A percentile compares a stretch with the other conserved stretches of the same genome.
Evolutionary conservation across 371 early-diverging fungal species (phyloP).

Genomic region (Rhizopus sp.): DNA sequence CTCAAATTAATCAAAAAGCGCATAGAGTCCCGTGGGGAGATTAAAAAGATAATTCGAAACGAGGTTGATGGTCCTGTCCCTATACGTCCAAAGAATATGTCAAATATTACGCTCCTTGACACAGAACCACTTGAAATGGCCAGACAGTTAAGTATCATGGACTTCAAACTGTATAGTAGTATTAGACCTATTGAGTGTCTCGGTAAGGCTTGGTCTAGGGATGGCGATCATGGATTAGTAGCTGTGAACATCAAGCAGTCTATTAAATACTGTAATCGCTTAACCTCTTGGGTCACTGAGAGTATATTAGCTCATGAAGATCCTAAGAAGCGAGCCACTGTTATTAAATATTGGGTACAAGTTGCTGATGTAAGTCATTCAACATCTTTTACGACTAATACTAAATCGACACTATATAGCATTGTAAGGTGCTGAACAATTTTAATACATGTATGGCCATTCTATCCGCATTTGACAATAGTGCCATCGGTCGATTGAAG

Average conservation of each 20-base stretch:
- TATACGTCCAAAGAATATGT: conserved; percentile 68
- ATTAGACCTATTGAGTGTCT: conserved; percentile 86
- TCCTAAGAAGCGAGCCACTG: conserved; percentile 67
- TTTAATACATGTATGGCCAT: conserved; percentile 89
- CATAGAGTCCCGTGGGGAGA: conserved; percentile 47
- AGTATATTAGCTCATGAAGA: conserved; percentile 77
- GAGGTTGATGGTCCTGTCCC: conserved; percentile 64
- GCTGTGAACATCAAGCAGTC: conserved; percentile 73
- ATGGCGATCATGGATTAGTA: conserved; percentile 56
- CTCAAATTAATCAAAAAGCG: conserved; percentile 71
- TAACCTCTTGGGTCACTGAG: conserved; percentile 80
- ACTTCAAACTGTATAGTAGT: conserved; percentile 73
- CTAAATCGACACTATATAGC: conserved; percentile 18
- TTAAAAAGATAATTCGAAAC: conserved; percentile 68
- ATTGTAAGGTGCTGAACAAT: conserved; percentile 80
- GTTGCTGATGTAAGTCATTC: conserved; percentile 70
- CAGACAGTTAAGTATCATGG: conserved; percentile 88
- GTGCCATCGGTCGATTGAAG: conserved; percentile 82
- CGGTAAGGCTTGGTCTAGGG: conserved; percentile 84
- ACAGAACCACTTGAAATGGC: conserved; percentile 92
- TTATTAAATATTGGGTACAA: conserved; percentile 81
- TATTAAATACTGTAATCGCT: conserved; percentile 65
- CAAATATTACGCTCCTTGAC: conserved; percentile 71
- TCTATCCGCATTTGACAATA: conserved; percentile 84
- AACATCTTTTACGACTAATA: not conserved